Evolutionary conservation across 352 stramenopile genomes (phyloP).

Genomic region (Phytophthora citricola): DNA sequence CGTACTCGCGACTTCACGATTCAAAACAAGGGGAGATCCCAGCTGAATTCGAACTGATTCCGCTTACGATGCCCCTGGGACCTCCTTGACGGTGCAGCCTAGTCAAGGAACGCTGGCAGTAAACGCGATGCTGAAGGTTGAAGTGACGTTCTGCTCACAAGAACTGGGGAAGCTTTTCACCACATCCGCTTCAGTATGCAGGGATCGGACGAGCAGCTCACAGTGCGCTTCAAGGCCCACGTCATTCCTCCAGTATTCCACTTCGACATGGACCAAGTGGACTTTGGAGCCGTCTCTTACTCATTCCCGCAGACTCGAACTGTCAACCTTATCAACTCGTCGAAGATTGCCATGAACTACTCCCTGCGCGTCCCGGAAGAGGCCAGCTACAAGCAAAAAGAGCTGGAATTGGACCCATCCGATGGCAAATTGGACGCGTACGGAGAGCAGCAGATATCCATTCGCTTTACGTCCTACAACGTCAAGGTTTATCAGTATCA

Average conservation of each 20-base stretch:
- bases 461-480: conserved; percentile 89
- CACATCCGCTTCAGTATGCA: conserved; percentile 86
- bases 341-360: conserved; percentile 93
- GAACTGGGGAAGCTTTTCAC: conserved; percentile 89
- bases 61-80: conserved; percentile 46
- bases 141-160: conserved; percentile 88
- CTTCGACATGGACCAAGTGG: conserved; percentile 90
- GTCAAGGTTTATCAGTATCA: conserved; percentile 94
- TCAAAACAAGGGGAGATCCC: conserved; percentile 95
- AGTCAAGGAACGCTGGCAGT: conserved; percentile 64
- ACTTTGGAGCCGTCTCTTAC: conserved; percentile 94
- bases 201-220: conserved; percentile 87
- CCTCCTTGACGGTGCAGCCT: conserved; percentile 54
- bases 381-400: conserved; percentile 88
- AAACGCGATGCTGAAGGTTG: conserved; percentile 85
- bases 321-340: conserved; percentile 93
- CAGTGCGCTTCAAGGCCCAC: conserved; percentile 85
- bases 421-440: conserved; percentile 83
- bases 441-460: conserved; percentile 78
- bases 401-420: conserved; percentile 88
- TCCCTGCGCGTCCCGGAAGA: conserved; percentile 92
- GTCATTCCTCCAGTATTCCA: conserved; percentile 95
- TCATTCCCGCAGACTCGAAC: conserved; percentile 84
- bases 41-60: conserved; percentile 74
- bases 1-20: conserved; percentile 92